A percentile compares a stretch with the other conserved stretches of the same genome.
Conservation (phyloP, 176 grass and related monocot genomes). For the Oryza nivara region DNA sequence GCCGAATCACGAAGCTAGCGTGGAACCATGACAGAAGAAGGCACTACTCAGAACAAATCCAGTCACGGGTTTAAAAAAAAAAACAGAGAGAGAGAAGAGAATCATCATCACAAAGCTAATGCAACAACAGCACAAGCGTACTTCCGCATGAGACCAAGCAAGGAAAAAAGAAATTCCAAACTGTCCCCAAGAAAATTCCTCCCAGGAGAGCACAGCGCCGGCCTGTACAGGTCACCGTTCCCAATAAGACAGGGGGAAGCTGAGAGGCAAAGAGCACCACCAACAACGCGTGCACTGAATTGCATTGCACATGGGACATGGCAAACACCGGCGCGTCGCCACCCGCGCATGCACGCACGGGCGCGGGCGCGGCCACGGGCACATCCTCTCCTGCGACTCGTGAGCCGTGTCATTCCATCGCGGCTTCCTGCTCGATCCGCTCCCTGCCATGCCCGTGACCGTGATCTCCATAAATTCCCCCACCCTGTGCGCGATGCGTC, state of each 20-base stretch:
- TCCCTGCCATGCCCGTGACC: conserved; percentile 34
- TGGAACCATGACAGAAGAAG: conserved; percentile 2
- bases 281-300: background rate
- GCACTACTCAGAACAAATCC: conserved; percentile 36
- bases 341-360: background rate
- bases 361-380: too few relatives aligned
- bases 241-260: background rate
- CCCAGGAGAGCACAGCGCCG: background rate
- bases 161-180: background rate
- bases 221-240: background rate
- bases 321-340: background rate
- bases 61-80: conserved; percentile 28
- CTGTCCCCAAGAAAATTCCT: background rate
- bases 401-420: conserved; percentile 39
- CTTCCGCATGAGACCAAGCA: background rate
- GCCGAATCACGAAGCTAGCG: background rate
- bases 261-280: background rate
- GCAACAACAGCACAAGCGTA: background rate
- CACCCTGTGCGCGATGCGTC: too few relatives aligned
- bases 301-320: background rate
- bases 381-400: conserved; percentile 13
- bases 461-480: conserved; percentile 35
- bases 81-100: too few relatives aligned
- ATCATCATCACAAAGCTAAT: background rate
- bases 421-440: background rate